Percentiles rank a stretch among this genome's conserved stretches.
Evolutionary conservation across 768 basidiomycete species (phyloP).

Genomic region (Dioszegia crocea): DNA sequence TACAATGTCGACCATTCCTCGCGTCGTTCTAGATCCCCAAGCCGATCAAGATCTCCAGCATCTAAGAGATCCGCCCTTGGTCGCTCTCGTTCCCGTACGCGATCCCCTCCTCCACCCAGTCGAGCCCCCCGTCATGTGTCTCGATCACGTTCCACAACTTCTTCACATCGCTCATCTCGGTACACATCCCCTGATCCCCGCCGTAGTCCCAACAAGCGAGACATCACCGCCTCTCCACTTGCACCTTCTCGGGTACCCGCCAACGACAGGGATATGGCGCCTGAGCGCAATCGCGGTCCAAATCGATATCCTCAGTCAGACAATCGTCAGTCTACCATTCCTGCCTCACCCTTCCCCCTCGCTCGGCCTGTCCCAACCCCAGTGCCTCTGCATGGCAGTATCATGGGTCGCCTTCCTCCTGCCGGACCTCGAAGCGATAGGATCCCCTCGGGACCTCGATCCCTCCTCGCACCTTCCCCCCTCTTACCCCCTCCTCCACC

Average conservation of each 20-base stretch:
- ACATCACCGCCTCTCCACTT: background rate
- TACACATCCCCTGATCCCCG: background rate
- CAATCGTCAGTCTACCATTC: background rate
- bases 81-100: background rate
- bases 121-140: background rate
- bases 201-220: conserved; percentile 2
- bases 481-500: background rate
- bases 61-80: background rate
- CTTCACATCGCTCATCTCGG: conserved; percentile 8
- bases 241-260: background rate
- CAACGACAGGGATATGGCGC: background rate
- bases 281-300: background rate
- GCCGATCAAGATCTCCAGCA: conserved; percentile 10
- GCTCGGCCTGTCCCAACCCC: background rate
- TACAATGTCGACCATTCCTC: background rate
- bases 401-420: conserved; percentile 19
- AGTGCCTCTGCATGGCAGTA: background rate
- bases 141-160: background rate
- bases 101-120: background rate
- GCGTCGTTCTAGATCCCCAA: background rate
- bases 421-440: conserved; percentile 29
- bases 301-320: background rate
- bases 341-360: background rate
- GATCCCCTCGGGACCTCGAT: conserved; percentile 21
- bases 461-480: conserved; percentile 7